phyloP scores from a whole-genome alignment of 1,284 basidiomycete genomes.

The Apiotrichum mycotoxinovorans region DNA sequence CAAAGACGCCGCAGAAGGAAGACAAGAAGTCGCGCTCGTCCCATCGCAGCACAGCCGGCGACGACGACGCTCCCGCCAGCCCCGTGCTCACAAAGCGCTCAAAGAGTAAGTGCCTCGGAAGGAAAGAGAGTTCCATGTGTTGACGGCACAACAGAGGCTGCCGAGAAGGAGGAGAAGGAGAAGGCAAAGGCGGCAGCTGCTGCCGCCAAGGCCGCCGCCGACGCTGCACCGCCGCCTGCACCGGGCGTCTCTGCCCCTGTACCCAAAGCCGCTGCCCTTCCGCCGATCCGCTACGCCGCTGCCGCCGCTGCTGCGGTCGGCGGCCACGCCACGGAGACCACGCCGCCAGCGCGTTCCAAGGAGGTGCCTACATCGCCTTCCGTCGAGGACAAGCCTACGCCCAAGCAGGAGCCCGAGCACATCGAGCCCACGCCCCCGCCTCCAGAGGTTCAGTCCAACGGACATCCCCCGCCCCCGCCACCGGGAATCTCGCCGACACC shows the following conservation, averaged over 20 bases:
- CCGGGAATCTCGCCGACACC: constrained; percentile 32
- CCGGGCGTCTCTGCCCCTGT: constrained; percentile 47
- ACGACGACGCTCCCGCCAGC: constrained; percentile 30
- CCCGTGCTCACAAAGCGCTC: constrained; percentile 34
- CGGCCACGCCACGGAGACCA: constrained; percentile 58
- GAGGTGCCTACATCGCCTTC: constrained; percentile 10
- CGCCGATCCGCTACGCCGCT: constrained; percentile 81
- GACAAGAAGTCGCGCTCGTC: constrained; percentile 28
- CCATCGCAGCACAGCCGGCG: not conserved
- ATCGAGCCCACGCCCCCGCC: constrained; percentile 3
- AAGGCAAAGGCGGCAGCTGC: constrained; percentile 12
- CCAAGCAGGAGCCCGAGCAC: constrained; percentile 5
- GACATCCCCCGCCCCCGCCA: constrained; percentile 25
- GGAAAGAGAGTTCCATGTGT: not conserved
- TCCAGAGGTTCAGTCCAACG: constrained; percentile 9
- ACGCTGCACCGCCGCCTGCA: constrained; percentile 31
- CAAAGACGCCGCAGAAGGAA: constrained; percentile 43
- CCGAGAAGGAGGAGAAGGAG: constrained; percentile 17
- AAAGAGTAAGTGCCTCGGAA: constrained; percentile 22
- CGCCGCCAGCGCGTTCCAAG: constrained; percentile 55
- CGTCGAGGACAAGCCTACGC: constrained; percentile 9
- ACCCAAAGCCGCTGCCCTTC: constrained; percentile 55
- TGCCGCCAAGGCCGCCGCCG: constrained; percentile 23
- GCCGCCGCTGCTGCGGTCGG: constrained; percentile 70
- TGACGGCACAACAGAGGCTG: constrained; percentile 16